These are phyloP conservation scores for Calendula officinalis DNA, from an alignment of 129 eudicot genomes.

Conservation along the genomic window DNA sequence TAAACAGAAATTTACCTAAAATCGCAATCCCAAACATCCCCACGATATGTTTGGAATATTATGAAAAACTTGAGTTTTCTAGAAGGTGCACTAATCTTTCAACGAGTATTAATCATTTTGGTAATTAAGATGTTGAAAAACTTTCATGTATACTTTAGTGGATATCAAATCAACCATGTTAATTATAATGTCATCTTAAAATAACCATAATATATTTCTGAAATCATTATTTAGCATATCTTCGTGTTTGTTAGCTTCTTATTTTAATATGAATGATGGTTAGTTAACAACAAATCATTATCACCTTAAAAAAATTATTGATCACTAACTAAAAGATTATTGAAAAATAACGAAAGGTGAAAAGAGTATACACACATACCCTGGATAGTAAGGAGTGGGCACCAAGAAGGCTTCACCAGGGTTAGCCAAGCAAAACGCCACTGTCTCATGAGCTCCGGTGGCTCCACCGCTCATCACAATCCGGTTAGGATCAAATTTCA, in stretches of 20 bases:
- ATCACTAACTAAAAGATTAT: background rate
- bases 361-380: slow-evolving; percentile 41
- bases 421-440: slow-evolving; percentile 82
- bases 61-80: background rate
- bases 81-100: background rate
- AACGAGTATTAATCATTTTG: background rate
- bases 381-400: slow-evolving; percentile 87
- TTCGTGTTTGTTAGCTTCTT: background rate
- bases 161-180: background rate
- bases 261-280: background rate
- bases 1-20: no score
- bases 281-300: background rate
- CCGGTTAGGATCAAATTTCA: slow-evolving; percentile 57
- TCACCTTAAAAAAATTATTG: background rate
- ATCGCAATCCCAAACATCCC: no score
- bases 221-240: background rate
- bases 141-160: background rate
- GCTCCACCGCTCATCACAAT: slow-evolving; percentile 92
- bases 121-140: background rate
- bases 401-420: slow-evolving; percentile 83
- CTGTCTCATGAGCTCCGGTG: slow-evolving; percentile 76
- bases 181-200: background rate
- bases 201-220: background rate
- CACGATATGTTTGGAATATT: background rate
- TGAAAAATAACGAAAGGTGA: background rate